Evolutionary conservation across 2,329 filamentous ascomycete species (phyloP), one percentile per base, ranked within the genome.

Genomic region (Xylaria sp.): DNA sequence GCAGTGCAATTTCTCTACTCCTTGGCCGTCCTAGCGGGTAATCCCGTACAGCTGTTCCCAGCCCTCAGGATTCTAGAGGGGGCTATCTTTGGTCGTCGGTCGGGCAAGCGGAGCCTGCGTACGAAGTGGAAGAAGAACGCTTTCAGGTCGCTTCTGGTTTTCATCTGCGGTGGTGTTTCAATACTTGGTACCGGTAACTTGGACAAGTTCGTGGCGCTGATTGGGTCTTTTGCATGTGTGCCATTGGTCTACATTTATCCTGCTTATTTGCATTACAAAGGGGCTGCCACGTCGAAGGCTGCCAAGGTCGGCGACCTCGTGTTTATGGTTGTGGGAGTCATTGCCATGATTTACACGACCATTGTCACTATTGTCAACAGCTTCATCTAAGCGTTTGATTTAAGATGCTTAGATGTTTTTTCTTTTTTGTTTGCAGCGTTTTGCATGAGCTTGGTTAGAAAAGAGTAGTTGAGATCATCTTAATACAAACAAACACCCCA

Each of bases 121-220:
- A 91, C 89, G 70, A 93, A 93, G 78, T 93, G 91, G 91, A 89
- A 89, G 80, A 93, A 93, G 85, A 93, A 93, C 73, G 84, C 79
- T 0, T 87, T 93, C 73, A 83, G 91, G 26, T 84, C 87, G 0
- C 74, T 77, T 0, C 76, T 92, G 26, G 87, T 91, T 38, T 77
- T 85, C 1, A 44, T 89, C 9, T 92, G 90, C 71, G 88, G 88
- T 9, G 81, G 83, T 23, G 83, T 93, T 51, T 85, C 89, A 17
- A 87, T 91, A 13, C 73, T 88, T 1, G 91, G 91, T 17, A 89
- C 90, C 0, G 88, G 85, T 49, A 89, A 92, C 77, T 81, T 93
- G 69, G 91, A 93, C 79, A 89, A 90, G 70, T 93, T 93, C 72
- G 91, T 93, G 13, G 89, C 91, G 0, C 80, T 93, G 56, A 93